These are phyloP conservation scores for Coniophora puteana DNA, from an alignment of 1,284 basidiomycete species.

Conservation along the genomic window DNA sequence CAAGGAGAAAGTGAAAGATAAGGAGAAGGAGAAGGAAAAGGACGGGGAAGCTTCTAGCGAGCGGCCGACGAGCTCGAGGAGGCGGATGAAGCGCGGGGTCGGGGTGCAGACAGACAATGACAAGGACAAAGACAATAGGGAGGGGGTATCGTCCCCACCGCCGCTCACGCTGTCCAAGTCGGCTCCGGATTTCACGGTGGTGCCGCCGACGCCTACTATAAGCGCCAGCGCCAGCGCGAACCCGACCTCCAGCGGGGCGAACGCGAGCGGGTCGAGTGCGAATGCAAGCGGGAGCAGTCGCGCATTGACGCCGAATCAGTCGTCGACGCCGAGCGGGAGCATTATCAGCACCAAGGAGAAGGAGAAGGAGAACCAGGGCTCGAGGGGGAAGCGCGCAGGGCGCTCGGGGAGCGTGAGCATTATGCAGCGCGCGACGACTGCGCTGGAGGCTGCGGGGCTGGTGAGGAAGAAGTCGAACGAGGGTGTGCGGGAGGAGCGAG, in stretches of 20 bases:
- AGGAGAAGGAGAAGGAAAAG: constrained; percentile 27
- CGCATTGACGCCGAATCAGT: no score
- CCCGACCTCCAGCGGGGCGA: constrained; percentile 51
- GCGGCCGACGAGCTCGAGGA: constrained; percentile 15
- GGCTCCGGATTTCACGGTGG: constrained; percentile 60
- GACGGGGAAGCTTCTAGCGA: no score
- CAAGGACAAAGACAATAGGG: no score
- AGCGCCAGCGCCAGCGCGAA: constrained; percentile 48
- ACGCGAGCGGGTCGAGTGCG: no score
- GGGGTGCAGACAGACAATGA: constrained; percentile 26
- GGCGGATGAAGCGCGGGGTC: constrained; percentile 17
- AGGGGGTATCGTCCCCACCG: no score
- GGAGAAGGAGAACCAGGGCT: constrained; percentile 38
- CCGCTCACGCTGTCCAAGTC: constrained; percentile 20
- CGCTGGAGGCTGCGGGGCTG: constrained; percentile 75
- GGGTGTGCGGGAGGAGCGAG: constrained; percentile 58
- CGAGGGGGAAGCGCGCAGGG: constrained; percentile 44
- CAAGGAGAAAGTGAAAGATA: constrained; percentile 14
- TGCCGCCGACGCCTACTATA: constrained; percentile 71
- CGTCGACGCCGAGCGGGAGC: constrained; percentile 61
- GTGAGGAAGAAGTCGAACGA: constrained; percentile 79
- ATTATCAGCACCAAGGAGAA: constrained; percentile 37
- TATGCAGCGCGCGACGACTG: constrained; percentile 90
- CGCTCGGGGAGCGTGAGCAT: constrained; percentile 88
- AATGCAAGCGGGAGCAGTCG: no score